Conservation (phyloP, 495 filamentous ascomycete species). For the Parmelia sp. region DNA sequence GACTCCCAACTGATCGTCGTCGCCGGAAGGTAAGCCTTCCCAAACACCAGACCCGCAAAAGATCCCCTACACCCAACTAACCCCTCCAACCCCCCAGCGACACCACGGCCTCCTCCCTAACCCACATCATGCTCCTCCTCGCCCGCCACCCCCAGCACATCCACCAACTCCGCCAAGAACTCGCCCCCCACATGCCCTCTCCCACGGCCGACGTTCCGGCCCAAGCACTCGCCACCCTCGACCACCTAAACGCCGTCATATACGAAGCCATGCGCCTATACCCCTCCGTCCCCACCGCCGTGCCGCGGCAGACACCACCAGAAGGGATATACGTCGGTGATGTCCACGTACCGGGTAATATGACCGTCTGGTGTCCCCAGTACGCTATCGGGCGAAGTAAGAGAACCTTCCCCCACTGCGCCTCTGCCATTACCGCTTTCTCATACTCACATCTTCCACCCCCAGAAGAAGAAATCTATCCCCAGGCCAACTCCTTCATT, state of each 20-base stretch:
- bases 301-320: not conserved
- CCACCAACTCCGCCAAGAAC: not conserved
- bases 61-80: too few species aligned
- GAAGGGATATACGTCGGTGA: not conserved
- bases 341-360: not conserved
- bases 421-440: too few species aligned
- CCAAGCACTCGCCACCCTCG: not conserved
- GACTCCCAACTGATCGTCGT: not conserved
- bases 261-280: not conserved
- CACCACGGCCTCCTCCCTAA: not conserved
- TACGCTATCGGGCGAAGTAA: not conserved
- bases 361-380: not conserved
- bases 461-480: not conserved
- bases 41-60: too few species aligned
- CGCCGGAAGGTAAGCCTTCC: not conserved
- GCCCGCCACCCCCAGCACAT: not conserved
- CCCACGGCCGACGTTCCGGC: not conserved
- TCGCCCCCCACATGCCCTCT: not conserved
- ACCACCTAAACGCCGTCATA: not conserved
- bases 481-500: not conserved
- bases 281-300: not conserved
- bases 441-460: not conserved
- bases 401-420: too few species aligned
- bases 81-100: not conserved
- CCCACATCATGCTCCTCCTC: not conserved